Conservation (phyloP, 257 asterid genomes). For the Solanum raphanifolium region DNA sequence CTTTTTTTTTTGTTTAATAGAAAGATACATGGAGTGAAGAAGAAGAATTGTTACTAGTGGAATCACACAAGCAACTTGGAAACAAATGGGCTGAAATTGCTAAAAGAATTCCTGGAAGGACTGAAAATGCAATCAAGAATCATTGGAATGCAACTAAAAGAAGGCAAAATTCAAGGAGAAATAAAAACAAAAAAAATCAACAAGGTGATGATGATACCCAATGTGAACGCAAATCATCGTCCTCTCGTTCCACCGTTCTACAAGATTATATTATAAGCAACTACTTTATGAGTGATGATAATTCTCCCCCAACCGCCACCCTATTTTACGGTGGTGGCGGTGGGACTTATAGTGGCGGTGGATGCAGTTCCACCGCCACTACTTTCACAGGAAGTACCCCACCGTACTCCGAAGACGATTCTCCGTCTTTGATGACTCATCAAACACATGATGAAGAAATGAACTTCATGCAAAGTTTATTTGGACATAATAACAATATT, state of each 20-base stretch:
- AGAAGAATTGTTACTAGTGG: conserved; percentile 50
- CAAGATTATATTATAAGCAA: conserved; percentile 46
- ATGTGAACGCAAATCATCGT: background rate
- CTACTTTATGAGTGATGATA: background rate
- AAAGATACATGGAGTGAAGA: conserved; percentile 63
- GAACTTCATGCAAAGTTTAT: conserved; percentile 37
- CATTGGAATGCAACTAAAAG: conserved; percentile 80
- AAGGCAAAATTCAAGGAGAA: conserved; percentile 40
- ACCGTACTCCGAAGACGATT: conserved; percentile 3
- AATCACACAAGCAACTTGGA: conserved; percentile 44
- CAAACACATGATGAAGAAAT: conserved; percentile 42
- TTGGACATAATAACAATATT: conserved; percentile 8
- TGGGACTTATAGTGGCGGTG: background rate
- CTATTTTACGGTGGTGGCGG: background rate
- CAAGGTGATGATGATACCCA: background rate
- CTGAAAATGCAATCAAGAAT: conserved; percentile 75
- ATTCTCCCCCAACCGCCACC: background rate
- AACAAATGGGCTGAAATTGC: conserved; percentile 79
- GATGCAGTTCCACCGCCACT: background rate
- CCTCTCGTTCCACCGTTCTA: conserved; percentile 20
- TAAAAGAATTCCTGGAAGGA: conserved; percentile 52
- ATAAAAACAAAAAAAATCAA: conserved; percentile 20
- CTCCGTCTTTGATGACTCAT: conserved; percentile 19
- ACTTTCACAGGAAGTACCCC: background rate
- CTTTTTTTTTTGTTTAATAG: conserved; percentile 9